These are phyloP conservation scores for Phlegmacium glaucopus DNA, from an alignment of 768 basidiomycete genomes.

Conservation along the genomic window DNA sequence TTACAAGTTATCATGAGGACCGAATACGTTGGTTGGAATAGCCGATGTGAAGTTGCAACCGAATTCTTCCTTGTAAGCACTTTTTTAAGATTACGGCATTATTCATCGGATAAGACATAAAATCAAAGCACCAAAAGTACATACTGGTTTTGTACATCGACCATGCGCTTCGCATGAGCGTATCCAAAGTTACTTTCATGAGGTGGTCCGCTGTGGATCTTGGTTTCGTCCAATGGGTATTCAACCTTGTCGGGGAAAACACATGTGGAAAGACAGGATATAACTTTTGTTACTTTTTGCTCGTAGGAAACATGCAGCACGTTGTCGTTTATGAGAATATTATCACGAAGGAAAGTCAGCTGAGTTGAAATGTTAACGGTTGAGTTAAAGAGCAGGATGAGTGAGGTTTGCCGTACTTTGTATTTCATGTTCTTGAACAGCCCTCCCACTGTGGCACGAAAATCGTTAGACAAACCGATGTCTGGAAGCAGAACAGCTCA, in stretches of 20 bases:
- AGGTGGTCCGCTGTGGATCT: constrained; percentile 90
- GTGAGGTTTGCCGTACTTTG: constrained; percentile 53
- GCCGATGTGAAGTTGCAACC: constrained; percentile 95
- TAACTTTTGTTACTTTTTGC: constrained; percentile 67
- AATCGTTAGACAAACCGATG: constrained; percentile 1
- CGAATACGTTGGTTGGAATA: constrained; percentile 98
- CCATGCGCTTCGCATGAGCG: constrained; percentile 92
- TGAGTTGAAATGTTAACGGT: constrained; percentile 22
- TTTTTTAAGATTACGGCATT: constrained; percentile 23
- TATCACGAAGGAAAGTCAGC: constrained; percentile 92
- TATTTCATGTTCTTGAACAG: constrained; percentile 95
- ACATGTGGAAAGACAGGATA: constrained; percentile 96
- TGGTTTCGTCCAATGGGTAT: constrained; percentile 90
- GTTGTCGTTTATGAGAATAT: constrained; percentile 94
- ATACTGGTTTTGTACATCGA: constrained; percentile 93
- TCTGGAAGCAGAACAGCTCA: not conserved
- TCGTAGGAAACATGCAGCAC: constrained; percentile 76
- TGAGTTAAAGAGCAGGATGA: not conserved
- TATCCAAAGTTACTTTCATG: constrained; percentile 97
- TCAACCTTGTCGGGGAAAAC: constrained; percentile 95
- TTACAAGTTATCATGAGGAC: constrained; percentile 91
- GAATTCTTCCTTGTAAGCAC: constrained; percentile 95
- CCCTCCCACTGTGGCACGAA: constrained; percentile 69
- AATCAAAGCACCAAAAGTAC: constrained; percentile 17
- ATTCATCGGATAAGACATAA: not conserved